phyloP scores from a whole-genome alignment of 148 eudicot species.

The Chenopodium berlandieri region DNA sequence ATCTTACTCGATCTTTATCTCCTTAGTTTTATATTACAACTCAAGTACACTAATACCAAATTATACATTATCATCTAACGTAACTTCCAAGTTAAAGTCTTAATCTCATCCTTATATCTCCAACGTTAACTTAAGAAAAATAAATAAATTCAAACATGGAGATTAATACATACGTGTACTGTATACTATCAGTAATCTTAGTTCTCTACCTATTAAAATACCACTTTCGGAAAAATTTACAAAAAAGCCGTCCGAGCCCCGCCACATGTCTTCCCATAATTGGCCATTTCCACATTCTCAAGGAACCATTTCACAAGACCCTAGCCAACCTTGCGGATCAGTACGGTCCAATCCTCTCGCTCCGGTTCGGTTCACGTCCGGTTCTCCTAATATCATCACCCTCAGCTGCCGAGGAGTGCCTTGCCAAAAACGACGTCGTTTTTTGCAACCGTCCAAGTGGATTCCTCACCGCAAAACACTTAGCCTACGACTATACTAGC shows the following conservation, averaged over 20 bases:
- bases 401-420: conserved; percentile 27
- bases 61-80: not conserved
- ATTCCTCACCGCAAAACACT: conserved; percentile 19
- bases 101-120: not conserved
- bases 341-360: conserved; percentile 41
- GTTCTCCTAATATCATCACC: conserved; percentile 32
- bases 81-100: not conserved
- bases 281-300: conserved; percentile 57
- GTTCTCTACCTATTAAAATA: conserved; percentile 23
- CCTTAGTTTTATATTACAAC: not conserved
- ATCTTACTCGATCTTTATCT: too few species aligned
- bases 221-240: conserved; percentile 17
- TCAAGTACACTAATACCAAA: not conserved
- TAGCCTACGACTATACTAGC: conserved; percentile 27
- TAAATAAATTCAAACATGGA: not conserved
- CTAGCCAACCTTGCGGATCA: conserved; percentile 35
- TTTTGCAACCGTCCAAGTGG: conserved; percentile 28
- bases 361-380: conserved; percentile 46
- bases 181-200: not conserved
- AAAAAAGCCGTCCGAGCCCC: conserved; percentile 48
- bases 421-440: conserved; percentile 27
- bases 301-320: conserved; percentile 35
- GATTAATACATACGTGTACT: not conserved
- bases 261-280: conserved; percentile 41
- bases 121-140: too few species aligned